Conservation (phyloP, 106 monocot species). For the Vanilla planifolia region DNA sequence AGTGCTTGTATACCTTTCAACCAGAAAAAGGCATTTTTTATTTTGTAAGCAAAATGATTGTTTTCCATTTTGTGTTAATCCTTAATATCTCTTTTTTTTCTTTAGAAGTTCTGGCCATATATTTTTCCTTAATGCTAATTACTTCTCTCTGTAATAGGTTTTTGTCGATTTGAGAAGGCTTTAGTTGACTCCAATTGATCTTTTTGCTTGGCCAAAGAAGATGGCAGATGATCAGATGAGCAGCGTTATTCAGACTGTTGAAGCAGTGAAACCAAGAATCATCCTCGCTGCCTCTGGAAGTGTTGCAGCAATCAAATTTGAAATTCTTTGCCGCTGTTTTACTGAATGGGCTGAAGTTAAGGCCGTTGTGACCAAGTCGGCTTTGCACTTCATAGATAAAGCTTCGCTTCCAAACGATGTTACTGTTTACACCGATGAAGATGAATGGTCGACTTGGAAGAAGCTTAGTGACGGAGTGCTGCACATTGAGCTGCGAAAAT, state of each 20-base stretch:
- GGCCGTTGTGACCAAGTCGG: conserved; percentile 76
- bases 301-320: conserved; percentile 93
- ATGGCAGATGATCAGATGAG: background rate
- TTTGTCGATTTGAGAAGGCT: too few species aligned
- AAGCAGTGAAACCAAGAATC: conserved; percentile 47
- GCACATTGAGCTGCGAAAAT: conserved; percentile 88
- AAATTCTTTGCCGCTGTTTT: conserved; percentile 66
- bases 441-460: conserved; percentile 89
- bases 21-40: too few species aligned
- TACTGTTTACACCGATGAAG: conserved; percentile 70
- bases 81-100: too few species aligned
- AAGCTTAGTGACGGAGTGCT: conserved; percentile 79
- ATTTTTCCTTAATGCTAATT: too few species aligned
- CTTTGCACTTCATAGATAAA: conserved; percentile 71
- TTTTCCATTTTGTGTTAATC: too few species aligned
- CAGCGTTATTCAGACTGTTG: background rate
- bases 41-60: too few species aligned
- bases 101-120: too few species aligned
- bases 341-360: conserved; percentile 86
- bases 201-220: too few species aligned
- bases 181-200: too few species aligned
- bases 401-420: conserved; percentile 56
- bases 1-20: too few species aligned
- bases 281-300: conserved; percentile 92
- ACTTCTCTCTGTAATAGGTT: too few species aligned